Base-by-base conservation (phyloP, 2,329 filamentous ascomycete genomes). In the Aureobasidium melanogenum region DNA sequence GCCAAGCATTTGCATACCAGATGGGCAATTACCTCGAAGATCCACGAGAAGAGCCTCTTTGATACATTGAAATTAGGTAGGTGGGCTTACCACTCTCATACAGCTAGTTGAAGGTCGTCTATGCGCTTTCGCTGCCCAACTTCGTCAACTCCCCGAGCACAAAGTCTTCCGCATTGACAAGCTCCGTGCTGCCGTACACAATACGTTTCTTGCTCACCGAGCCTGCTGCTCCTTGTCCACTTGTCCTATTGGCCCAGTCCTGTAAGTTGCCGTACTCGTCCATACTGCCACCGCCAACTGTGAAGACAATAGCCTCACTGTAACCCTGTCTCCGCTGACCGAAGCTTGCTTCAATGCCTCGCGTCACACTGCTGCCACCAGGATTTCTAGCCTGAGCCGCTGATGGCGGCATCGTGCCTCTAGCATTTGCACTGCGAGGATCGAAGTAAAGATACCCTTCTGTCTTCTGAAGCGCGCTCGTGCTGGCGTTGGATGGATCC, bases 361-460 rank as follows among this genome's bases (percentile, higher is more conserved):
- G 73, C 38, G 71, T 74, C 22, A 67, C 64, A 34, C 38, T 61
- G 39, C 47, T 62, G 70, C 62, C 67, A 66, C 60, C 63, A 63
- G 76, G 73, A 44, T 71, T 73, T 47, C 74, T 70, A 9, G 70
- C 67, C 80, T 80, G 67, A 48, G 70, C 65, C 80, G 87, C 88
- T 0, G 88, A 88, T 5, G 91, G 88, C 15, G 92, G 92, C 81
- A 96, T 89, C 3, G 88, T 96, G 26, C 94, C 94, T 48, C 94
- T 84, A 0, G 94, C 94, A 70, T 96, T 96, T 32, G 93, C 89
- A 65, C 89, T 95, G 57, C 93, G 85, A 0, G 94, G 94, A 71
- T 99, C 95, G 72, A 97, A 99, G 80, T 97, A 99, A 32, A 97
- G 84, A 70, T 97, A 99, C 69, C 89, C 88, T 72, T 99, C 94